Evolutionary conservation across 176 grass and related monocot species (phyloP), one percentile per base, ranked within the genome.

Genomic region (Otatea glauca): DNA sequence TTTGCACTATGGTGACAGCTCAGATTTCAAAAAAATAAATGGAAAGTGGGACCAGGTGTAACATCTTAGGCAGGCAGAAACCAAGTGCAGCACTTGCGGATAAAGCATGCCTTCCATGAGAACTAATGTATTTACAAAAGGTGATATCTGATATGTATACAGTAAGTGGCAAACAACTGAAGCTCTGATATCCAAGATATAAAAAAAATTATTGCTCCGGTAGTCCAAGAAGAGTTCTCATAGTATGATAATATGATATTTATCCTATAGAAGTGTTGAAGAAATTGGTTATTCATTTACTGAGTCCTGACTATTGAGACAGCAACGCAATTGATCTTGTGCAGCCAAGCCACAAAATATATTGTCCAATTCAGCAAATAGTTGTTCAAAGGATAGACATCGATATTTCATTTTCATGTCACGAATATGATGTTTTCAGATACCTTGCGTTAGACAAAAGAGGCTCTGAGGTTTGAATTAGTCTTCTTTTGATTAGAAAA

Each of bases 1-100:
- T 56, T 89, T 76, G 38, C 15, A 68, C 70, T 58, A 91, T 78
- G 76, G 62, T 82, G 70, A 71, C 66, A 86, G 65, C 59, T 80
- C 72, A 44, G 42, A 64, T 79, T 81, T 70, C 23, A n/a, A 5
- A 12, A 53, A 70, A 70, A 17, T 15, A 65, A 41, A 82, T 32
- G 48, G 67, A 85, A 39, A 59, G 12, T 39, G 56, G 25, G 68
- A 29, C 85, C 47, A 61, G 51, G 42, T 59, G 72, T 55, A 60
- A 74, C 50, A 89, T 76, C 72, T 7, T 23, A 67, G 41, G 27
- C 29, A 41, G 71, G 63, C 42, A 70, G 5, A 6, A 54, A 35
- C 7, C 27, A 81, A 45, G 48, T 23, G 24, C 34, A 69, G 35
- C 15, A 32, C 11, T 51, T 38, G 13, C 9, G 6, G 4, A n/a